phyloP scores from a whole-genome alignment of 768 basidiomycete species.

The Auricularia auricula-judae region DNA sequence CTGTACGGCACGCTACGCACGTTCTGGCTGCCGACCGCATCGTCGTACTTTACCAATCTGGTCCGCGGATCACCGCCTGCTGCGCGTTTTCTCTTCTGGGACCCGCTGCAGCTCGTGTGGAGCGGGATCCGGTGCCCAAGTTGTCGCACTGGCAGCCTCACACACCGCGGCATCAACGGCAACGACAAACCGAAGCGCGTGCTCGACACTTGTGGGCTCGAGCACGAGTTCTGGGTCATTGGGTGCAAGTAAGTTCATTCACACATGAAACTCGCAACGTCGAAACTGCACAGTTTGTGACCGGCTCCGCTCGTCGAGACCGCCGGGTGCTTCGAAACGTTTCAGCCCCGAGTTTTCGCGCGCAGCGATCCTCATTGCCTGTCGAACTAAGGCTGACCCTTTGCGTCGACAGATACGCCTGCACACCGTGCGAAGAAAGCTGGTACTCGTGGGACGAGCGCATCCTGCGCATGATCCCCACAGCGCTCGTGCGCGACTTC shows the following conservation, averaged over 20 bases:
- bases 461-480: conserved; percentile 41
- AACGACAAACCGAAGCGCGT: conserved; percentile 55
- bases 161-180: conserved; percentile 50
- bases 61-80: neutral
- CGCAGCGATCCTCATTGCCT: too few relatives aligned
- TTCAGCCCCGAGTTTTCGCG: too few relatives aligned
- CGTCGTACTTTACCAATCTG: neutral
- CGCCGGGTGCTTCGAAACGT: too few relatives aligned
- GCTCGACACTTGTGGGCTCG: conserved; percentile 42
- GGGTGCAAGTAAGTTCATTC: conserved; percentile 21
- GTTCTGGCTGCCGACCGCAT: conserved; percentile 55
- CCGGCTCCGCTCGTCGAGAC: too few relatives aligned
- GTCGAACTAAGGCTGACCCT: too few relatives aligned
- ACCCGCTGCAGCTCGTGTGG: conserved; percentile 71
- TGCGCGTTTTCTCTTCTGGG: conserved; percentile 80
- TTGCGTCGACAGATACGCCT: conserved; percentile 38
- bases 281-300: too few relatives aligned
- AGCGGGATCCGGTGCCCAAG: conserved; percentile 68
- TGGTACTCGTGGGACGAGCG: conserved; percentile 60
- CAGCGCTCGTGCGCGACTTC: neutral
- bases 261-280: too few relatives aligned
- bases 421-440: conserved; percentile 49
- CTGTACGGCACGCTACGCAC: conserved; percentile 72
- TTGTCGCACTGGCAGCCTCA: conserved; percentile 42
- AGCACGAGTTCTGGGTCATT: conserved; percentile 53